A percentile compares a stretch with the other conserved stretches of the same genome.
Evolutionary conservation across 331 rosid genomes (phyloP).

Genomic region (Dryas integrifolia): DNA sequence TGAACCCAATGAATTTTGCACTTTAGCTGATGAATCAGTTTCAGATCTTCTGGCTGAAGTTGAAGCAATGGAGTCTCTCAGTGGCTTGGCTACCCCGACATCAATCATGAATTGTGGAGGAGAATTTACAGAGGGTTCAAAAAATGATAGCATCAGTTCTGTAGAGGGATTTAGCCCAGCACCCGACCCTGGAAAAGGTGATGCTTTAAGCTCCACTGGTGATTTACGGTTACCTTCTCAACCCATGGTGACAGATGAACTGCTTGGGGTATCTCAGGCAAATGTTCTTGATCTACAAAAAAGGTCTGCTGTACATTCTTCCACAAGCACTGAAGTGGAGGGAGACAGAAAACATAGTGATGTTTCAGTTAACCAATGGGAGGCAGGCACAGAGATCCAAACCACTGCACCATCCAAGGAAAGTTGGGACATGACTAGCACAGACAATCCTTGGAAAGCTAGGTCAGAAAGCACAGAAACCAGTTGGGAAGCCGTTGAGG

Average conservation of each 20-base stretch:
- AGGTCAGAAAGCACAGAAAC: constrained; percentile 32
- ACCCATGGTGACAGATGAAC: constrained; percentile 47
- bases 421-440: constrained; percentile 41
- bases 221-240: constrained; percentile 57
- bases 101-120: constrained; percentile 61
- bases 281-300: constrained; percentile 52
- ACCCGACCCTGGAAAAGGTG: constrained; percentile 74
- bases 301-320: constrained; percentile 41
- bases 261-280: constrained; percentile 28
- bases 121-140: constrained; percentile 62
- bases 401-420: constrained; percentile 28
- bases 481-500: constrained; percentile 25
- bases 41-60: constrained; percentile 98
- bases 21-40: constrained; percentile 73
- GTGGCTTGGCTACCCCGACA: constrained; percentile 74
- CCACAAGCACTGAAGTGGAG: constrained; percentile 47
- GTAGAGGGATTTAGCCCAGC: constrained; percentile 63
- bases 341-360: constrained; percentile 46
- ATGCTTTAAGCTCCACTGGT: constrained; percentile 69
- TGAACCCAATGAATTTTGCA: constrained; percentile 63
- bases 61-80: constrained; percentile 91
- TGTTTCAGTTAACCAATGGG: constrained; percentile 34
- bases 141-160: constrained; percentile 61
- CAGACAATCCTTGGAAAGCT: constrained; percentile 50
- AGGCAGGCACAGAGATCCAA: constrained; percentile 26